These are phyloP conservation scores for Mucor lusitanicus DNA, from an alignment of 371 early-diverging fungal species.

Conservation along the genomic window DNA sequence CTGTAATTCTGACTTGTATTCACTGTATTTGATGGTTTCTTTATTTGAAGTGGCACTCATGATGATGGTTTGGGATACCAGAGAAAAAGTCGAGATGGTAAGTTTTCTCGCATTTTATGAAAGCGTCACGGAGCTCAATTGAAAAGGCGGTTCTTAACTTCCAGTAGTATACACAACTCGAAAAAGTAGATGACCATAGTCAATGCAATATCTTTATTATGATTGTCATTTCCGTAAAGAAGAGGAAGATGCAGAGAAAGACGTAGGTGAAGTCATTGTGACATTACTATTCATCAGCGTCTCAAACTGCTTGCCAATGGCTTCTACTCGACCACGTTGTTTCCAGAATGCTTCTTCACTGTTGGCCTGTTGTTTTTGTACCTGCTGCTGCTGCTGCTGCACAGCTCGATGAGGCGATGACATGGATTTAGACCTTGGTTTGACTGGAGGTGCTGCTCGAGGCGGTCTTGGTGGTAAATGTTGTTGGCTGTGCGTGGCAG, in stretches of 20 bases:
- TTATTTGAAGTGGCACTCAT: background rate
- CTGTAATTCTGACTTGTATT: conserved; percentile 69
- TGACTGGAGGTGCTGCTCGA: conserved; percentile 10
- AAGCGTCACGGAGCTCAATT: background rate
- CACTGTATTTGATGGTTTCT: conserved; percentile 39
- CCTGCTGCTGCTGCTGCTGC: background rate
- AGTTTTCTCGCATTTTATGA: background rate
- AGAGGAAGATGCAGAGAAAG: background rate
- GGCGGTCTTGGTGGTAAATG: background rate
- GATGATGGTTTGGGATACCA: background rate
- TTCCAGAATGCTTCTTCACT: conserved; percentile 11
- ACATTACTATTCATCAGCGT: conserved; percentile 17
- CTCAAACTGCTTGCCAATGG: conserved; percentile 29
- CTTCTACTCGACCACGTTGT: conserved; percentile 18
- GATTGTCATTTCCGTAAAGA: background rate
- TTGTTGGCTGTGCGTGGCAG: background rate
- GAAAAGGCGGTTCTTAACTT: background rate
- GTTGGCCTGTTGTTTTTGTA: background rate
- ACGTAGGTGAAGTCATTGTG: background rate
- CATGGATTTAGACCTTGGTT: conserved; percentile 40
- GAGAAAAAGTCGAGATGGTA: background rate
- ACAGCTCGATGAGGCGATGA: conserved; percentile 16
- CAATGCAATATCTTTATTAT: too few relatives aligned
- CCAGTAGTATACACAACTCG: too few relatives aligned
- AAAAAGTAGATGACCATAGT: too few relatives aligned